Percentiles rank a stretch among this genome's conserved stretches.
Evolutionary conservation across 352 stramenopile species (phyloP).

Genomic region (Phytopythium montanum): DNA sequence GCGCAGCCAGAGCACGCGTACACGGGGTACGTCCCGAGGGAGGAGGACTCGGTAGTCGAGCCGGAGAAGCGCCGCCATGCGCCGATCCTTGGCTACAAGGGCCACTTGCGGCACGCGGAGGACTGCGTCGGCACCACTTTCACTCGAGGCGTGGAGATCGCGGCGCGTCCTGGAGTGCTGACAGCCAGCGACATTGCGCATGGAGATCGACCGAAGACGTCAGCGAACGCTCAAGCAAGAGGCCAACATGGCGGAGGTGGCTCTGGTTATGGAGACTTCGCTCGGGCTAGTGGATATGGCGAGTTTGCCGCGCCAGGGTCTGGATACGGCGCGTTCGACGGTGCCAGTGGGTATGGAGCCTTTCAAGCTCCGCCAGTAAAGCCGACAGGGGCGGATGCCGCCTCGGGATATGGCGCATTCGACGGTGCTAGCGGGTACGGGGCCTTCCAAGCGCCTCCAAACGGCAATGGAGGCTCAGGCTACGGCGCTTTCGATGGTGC

Average conservation of each 20-base stretch:
- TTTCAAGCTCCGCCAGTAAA: background rate
- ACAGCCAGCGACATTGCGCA: constrained; percentile 8
- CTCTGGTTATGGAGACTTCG: constrained; percentile 34
- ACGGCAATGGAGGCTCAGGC: constrained; percentile 8
- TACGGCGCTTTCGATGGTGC: constrained; percentile 18
- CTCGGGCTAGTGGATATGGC: constrained; percentile 17
- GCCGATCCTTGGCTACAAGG: constrained; percentile 61
- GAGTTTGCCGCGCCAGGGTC: constrained; percentile 23
- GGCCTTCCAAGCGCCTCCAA: constrained; percentile 12
- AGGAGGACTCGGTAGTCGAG: constrained; percentile 11
- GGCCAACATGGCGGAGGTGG: background rate
- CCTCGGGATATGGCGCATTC: constrained; percentile 15
- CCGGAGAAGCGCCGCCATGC: constrained; percentile 23
- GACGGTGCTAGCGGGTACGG: constrained; percentile 14
- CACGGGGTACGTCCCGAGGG: constrained; percentile 41
- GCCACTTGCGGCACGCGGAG: constrained; percentile 50
- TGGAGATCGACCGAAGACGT: constrained; percentile 1
- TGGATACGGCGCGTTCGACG: constrained; percentile 35
- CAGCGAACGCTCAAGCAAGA: background rate
- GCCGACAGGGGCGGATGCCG: background rate
- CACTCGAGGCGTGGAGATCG: constrained; percentile 43
- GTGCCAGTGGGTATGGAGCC: constrained; percentile 10
- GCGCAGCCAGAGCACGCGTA: constrained; percentile 67
- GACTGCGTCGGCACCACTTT: constrained; percentile 72
- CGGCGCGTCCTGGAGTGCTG: constrained; percentile 10